Evolutionary conservation across 345 rosid genomes (phyloP).

Genomic region (Cardiospermum halicacabum): DNA sequence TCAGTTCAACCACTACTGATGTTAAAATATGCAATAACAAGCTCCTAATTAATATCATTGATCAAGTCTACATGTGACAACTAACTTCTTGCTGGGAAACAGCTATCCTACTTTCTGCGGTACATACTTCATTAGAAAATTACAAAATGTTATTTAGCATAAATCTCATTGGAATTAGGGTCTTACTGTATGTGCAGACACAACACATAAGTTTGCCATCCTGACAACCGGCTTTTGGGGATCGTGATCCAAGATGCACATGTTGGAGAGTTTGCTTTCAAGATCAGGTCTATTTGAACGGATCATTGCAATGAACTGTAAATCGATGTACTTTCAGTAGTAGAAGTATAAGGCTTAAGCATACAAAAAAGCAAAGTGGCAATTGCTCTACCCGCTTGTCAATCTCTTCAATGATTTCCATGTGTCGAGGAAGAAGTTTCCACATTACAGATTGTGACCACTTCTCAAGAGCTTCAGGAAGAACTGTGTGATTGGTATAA

Average conservation of each 20-base stretch:
- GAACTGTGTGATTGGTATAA: constrained; percentile 97
- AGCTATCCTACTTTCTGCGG: not conserved
- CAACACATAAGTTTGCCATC: constrained; percentile 96
- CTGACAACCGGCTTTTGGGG: constrained; percentile 88
- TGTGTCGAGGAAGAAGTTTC: constrained; percentile 99
- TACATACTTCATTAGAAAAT: not conserved
- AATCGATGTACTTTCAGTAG: constrained; percentile 10
- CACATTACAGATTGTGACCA: constrained; percentile 92
- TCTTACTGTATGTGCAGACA: constrained; percentile 80
- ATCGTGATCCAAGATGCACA: constrained; percentile 78
- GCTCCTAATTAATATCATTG: not conserved
- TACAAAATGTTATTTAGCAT: not conserved
- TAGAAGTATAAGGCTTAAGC: constrained; percentile 10
- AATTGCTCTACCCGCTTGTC: constrained; percentile 64
- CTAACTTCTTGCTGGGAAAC: not conserved
- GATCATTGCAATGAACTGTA: constrained; percentile 72
- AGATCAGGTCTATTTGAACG: constrained; percentile 52
- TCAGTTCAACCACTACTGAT: not conserved
- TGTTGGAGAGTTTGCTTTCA: constrained; percentile 69
- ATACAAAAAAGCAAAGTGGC: constrained; percentile 7
- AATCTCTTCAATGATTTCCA: constrained; percentile 95
- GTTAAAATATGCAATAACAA: not conserved
- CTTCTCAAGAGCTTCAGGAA: constrained; percentile 97
- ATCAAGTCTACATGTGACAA: too few species aligned
- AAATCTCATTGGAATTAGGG: not conserved